Evolutionary conservation across 2,329 filamentous ascomycete genomes (phyloP), one percentile per base, ranked within the genome.

Genomic region (Penicillium glabrum): DNA sequence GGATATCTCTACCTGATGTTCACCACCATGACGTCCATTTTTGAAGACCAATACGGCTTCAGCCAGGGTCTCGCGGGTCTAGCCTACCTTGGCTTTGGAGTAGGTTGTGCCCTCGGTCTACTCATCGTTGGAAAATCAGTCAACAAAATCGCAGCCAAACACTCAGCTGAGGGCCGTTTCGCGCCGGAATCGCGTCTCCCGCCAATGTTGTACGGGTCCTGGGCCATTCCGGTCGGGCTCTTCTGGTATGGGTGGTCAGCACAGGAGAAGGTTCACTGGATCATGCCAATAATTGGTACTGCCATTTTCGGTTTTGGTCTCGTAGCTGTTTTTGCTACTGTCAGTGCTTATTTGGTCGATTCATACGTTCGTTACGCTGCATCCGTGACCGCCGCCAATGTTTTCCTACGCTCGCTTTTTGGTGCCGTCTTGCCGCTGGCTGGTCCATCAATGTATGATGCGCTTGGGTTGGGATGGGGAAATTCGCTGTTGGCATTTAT

Each of bases 361-460:
- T 74, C 76, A 0, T 82, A 78, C 57, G 77, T 78, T 0, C 68
- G 75, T 1, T 80, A 79, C 23, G 77, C 80, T 0, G 80, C 80
- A 0, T 76, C 72, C 51, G 81, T 81, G 0, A 80, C 82, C 35
- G 83, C 82, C 0, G 83, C 82, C 0, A 81, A 81, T n/a, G 81
- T 82, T 0, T 79, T 86, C 3, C 74, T 86, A 29, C 75, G 83
- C 24, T 83, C 79, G 1, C 71, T 87, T 51, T 78, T 80, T 0
- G 85, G 83, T 1, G 85, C 85, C 5, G 74, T 85, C 0, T 79
- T 89, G 1, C 86, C 87, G 0, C 73, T 89, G 1, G 86, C 85
- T 14, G 86, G 86, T 0, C 72, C 79, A 0, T 75, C 78, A 66
- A 67, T 84, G 79, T 82, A 81, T 58, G 57, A 66, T 1, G 65